Base-by-base conservation (phyloP, 768 basidiomycete genomes). In the Mycena galopus region DNA sequence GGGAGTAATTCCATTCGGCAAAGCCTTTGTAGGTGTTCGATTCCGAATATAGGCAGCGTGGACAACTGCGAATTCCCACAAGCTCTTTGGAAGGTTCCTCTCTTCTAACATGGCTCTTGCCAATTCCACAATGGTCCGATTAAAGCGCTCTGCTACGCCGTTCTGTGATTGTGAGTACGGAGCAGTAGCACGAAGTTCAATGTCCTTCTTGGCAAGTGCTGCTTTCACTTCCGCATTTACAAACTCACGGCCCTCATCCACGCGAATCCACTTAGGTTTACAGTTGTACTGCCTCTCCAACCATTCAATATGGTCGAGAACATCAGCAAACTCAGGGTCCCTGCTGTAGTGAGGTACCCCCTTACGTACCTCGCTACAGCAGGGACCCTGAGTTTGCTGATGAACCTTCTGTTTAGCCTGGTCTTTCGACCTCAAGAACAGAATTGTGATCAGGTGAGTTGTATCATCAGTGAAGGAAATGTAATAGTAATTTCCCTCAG, bases 81-180 rank as follows among this genome's bases (percentile, higher is more conserved):
- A 66, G 16, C n/a, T 69, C 19, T 64, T 58, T 27, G 47, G 0
- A 1, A 83, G n/a, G 1, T 74, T 70, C 7, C 67, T 42, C 4
- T 63, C 78, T 47, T 80, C 73, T 1, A 86, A 6, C 82, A 86
- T 85, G 0, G 81, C 74, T 0, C 72, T 19, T 4, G 71, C 76
- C 2, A 83, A 37, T 53, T 84, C 78, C 0, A 82, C 37, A 0
- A 82, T 39, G 0, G 80, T 85, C 4, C 73, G 44, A 57, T 85
- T 86, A 14, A 78, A 77, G 0, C 78, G 60, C 42, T 88, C 84
- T 0, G 84, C 84, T 0, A 86, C 73, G 0, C 86, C 81, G 65
- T 86, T 86, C 32, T 85, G 82, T 0, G 80, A 75, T 0, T 82
- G 82, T 3, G 81, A 81, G 39, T 86, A 83, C 1, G 82, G 84